A percentile compares a stretch with the other conserved stretches of the same genome.
phyloP scores from a whole-genome alignment of 2,329 filamentous ascomycete genomes.

The Fusarium scirpi region DNA sequence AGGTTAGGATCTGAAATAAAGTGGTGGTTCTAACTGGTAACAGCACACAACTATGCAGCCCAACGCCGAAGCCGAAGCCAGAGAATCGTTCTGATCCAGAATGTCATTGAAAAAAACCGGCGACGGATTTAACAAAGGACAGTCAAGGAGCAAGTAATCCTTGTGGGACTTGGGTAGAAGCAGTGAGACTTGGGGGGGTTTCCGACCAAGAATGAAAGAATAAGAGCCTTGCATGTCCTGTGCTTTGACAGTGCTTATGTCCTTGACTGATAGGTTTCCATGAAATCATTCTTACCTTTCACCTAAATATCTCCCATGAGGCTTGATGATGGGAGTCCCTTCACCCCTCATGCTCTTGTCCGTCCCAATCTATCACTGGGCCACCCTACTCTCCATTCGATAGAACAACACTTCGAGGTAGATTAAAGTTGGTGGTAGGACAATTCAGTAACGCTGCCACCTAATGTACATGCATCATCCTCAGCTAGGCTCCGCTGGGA shows the following conservation, averaged over 20 bases:
- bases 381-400: not conserved
- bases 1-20: not conserved
- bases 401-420: not conserved
- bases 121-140: not conserved
- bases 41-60: not conserved
- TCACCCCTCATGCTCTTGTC: slow-evolving; percentile 1
- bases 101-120: not conserved
- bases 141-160: not conserved
- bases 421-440: not conserved
- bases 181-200: not conserved
- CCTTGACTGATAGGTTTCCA: not conserved
- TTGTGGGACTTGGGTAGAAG: not conserved
- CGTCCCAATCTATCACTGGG: not conserved
- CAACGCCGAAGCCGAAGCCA: not conserved
- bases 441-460: not conserved
- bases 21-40: not conserved
- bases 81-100: not conserved
- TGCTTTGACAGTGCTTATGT: not conserved
- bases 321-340: slow-evolving; percentile 7
- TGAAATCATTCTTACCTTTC: not conserved
- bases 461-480: not conserved
- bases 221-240: not conserved
- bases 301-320: not conserved
- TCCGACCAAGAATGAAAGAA: not conserved
- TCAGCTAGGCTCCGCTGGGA: not conserved